Conservation (phyloP, 1,139 yeast species). For the Protomyces arabidopsidicola region DNA sequence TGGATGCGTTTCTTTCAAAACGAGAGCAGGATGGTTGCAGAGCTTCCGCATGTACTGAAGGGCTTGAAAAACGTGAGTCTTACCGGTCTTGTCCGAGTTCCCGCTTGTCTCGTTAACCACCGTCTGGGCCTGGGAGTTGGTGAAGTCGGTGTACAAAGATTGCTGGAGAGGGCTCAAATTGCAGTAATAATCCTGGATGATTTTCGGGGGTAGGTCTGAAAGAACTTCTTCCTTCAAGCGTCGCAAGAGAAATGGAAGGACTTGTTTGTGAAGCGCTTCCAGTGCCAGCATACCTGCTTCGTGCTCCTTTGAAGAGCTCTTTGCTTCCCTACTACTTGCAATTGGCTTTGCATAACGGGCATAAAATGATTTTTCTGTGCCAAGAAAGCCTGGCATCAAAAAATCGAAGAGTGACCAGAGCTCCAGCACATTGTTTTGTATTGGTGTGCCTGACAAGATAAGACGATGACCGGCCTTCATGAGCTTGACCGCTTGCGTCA, state of each 20-base stretch:
- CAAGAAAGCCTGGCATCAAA: conserved; percentile 97
- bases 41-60: conserved; percentile 94
- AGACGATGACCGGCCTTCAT: conserved; percentile 83
- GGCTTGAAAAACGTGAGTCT: conserved; percentile 95
- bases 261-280: conserved; percentile 94
- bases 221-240: conserved; percentile 94
- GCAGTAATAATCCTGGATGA: conserved; percentile 96
- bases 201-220: conserved; percentile 94
- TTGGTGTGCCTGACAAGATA: conserved; percentile 93
- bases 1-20: conserved; percentile 81
- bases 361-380: conserved; percentile 89
- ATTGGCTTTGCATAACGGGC: conserved; percentile 96
- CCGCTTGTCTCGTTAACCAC: conserved; percentile 45
- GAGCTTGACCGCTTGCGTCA: conserved; percentile 80
- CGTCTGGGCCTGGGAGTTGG: conserved; percentile 78
- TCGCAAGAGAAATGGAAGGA: conserved; percentile 89
- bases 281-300: conserved; percentile 95
- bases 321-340: conserved; percentile 86
- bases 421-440: conserved; percentile 93
- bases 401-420: conserved; percentile 96
- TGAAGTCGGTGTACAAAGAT: conserved; percentile 81
- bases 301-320: conserved; percentile 88
- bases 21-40: conserved; percentile 95
- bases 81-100: conserved; percentile 49
- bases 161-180: conserved; percentile 88